phyloP scores from a whole-genome alignment of 2,329 filamentous ascomycete genomes.

The Exophiala lecanii-corni region DNA sequence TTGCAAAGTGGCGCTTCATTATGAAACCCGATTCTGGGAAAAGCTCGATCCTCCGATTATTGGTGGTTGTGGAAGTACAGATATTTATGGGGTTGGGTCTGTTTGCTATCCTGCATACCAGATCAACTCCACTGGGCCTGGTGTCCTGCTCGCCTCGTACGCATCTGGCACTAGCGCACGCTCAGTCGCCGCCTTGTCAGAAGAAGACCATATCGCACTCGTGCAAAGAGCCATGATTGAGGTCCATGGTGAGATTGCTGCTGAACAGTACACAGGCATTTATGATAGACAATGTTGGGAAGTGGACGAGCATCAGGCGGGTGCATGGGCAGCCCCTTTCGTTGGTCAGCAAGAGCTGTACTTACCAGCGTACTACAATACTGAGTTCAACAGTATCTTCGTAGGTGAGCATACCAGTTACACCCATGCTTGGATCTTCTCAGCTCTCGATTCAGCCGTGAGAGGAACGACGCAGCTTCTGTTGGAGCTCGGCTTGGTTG shows the following conservation, averaged over 20 bases:
- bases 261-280: slow-evolving; percentile 60
- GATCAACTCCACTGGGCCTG: slow-evolving; percentile 59
- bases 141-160: slow-evolving; percentile 60
- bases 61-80: slow-evolving; percentile 56
- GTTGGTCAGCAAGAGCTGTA: slow-evolving; percentile 66
- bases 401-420: slow-evolving; percentile 66
- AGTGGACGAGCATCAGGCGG: slow-evolving; percentile 56
- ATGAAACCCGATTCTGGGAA: slow-evolving; percentile 60
- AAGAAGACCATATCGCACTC: slow-evolving; percentile 31
- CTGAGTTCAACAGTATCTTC: slow-evolving; percentile 65
- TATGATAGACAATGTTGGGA: slow-evolving; percentile 65
- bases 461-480: slow-evolving; percentile 59
- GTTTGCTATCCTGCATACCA: slow-evolving; percentile 66
- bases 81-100: slow-evolving; percentile 58
- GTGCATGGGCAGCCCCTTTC: slow-evolving; percentile 57
- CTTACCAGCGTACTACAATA: slow-evolving; percentile 68
- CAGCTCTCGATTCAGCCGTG: slow-evolving; percentile 63
- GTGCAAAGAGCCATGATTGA: slow-evolving; percentile 59
- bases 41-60: slow-evolving; percentile 53
- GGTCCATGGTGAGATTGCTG: slow-evolving; percentile 59
- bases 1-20: slow-evolving; percentile 62
- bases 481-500: slow-evolving; percentile 58
- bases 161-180: slow-evolving; percentile 28
- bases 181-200: slow-evolving; percentile 25
- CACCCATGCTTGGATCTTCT: slow-evolving; percentile 66